Evolutionary conservation across 345 rosid species (phyloP), one percentile per base, ranked within the genome.

Genomic region (Cochlearia excelsa): DNA sequence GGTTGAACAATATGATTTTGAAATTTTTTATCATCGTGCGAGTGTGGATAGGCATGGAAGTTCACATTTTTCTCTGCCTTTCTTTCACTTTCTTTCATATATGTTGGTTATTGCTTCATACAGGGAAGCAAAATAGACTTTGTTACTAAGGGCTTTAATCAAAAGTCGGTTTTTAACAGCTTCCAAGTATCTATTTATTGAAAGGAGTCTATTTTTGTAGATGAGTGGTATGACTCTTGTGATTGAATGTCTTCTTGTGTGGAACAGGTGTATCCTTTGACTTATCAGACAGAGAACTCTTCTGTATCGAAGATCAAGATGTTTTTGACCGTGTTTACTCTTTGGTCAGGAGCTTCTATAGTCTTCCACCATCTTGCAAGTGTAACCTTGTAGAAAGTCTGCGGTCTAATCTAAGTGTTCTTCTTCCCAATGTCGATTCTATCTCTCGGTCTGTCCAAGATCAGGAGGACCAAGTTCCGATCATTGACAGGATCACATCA

Each of bases 381-480:
- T 74, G 76, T 69, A 82, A 78, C 66, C 78, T 85, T 41, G 81
- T 84, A 0, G 99, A 93, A 75, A 85, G 87, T 63, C 87, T 93
- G 3, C 76, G 99, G 29, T 89, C 97, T 56, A 93, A 93, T 59
- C 75, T 93, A 41, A 85, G 90, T 52, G 97, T 93, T 68, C 94
- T 93, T 54, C 95, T 93, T 41, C 99, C 97, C 5, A 93, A 84
- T 65, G 83, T 93, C 0, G 99, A 89, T 78, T 82, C 87, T 0
- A 86, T 89, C 7, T 79, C 88, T 0, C 75, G 98, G 23, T 64
- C 66, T 44, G 74, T 76, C 11, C 85, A 72, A 46, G 79, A 56
- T 31, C 84, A 80, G 61, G 89, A 81, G 26, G 87, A 72, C 48
- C 79, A 72, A 46, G 65, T 74, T 54, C 66, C 72, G 2, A 57